Base-by-base conservation (phyloP, 73 alveolate species). In the Durusdinium trenchii region DNA sequence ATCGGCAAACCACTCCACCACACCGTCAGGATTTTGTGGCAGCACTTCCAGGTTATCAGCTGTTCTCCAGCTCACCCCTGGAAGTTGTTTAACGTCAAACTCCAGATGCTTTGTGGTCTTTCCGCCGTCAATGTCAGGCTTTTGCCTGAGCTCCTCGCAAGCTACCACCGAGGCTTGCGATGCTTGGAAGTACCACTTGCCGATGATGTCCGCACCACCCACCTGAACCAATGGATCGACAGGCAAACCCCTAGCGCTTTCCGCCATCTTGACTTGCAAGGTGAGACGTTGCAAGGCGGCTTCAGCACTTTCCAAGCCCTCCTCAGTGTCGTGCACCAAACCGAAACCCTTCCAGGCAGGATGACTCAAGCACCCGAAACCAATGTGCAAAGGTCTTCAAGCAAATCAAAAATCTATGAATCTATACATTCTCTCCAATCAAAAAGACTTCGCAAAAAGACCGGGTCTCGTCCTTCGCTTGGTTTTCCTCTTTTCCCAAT, bases 1-100 rank as follows among this genome's bases (percentile, higher is more conserved):
- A 79, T 73, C 48, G 3, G 98, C 98, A n/a, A 93, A 93, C 98
- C 98, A 93, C 86, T 73, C 87, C 98, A 93, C 98, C 67, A 51
- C 46, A 36, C 40, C 92, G 32, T 75, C 64, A 6, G 98, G 98
- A 42, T 93, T 93, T 57, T 93, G 87, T 26, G 98, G 92, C 92
- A 93, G 81, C 47, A 93, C 98, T 54, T 93, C 92, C 47, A 82
- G 28, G 92, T 82, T 82, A 69, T 82, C 92, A 28, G 92, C 98
- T 67, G 98, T 93, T 16, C 91, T 75, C 98, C 98, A 93, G 71
- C 82, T 78, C 36, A 93, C 92, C 14, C 87, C 98, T 26, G 98
- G 98, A 36, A 93, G 51, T 50, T 75, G 92, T 14, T 75, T 83
- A 57, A 93, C 54, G 52, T 93, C 71, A 62, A 93, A 69, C 79